Percentiles rank a stretch among this genome's conserved stretches.
Conservation (phyloP, 192 early-diverging fungal species). For the Geosiphon pyriformis region DNA sequence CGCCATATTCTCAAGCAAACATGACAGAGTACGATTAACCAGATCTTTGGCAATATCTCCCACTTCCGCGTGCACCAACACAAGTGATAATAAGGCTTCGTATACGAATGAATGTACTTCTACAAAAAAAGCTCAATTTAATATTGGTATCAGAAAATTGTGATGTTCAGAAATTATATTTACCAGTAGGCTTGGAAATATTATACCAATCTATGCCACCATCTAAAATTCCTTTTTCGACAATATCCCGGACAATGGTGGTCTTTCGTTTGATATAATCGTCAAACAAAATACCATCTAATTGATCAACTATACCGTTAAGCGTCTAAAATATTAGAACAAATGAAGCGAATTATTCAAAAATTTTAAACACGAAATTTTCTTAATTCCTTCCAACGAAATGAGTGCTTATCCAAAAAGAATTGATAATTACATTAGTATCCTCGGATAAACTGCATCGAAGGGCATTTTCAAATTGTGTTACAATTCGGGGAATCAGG, state of each 20-base stretch:
- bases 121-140: constrained; percentile 25
- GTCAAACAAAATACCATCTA: constrained; percentile 80
- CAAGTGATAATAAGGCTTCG: constrained; percentile 78
- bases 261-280: constrained; percentile 82
- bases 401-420: too few species aligned
- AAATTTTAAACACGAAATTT: too few species aligned
- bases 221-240: constrained; percentile 75
- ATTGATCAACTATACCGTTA: constrained; percentile 63
- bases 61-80: constrained; percentile 87
- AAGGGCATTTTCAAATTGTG: constrained; percentile 67
- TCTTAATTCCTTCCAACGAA: too few species aligned
- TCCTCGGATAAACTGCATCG: constrained; percentile 52
- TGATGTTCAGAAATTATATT: constrained; percentile 3
- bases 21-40: constrained; percentile 69
- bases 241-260: constrained; percentile 58
- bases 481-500: constrained; percentile 72
- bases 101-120: constrained; percentile 87
- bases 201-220: constrained; percentile 86
- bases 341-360: too few species aligned
- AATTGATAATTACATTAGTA: constrained; percentile 41
- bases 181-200: constrained; percentile 69
- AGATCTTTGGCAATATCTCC: constrained; percentile 77
- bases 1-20: constrained; percentile 65
- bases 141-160: neutral
- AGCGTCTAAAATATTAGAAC: constrained; percentile 58